Conservation (phyloP, 2,329 filamentous ascomycete genomes). For the Colletotrichum limetticola region DNA sequence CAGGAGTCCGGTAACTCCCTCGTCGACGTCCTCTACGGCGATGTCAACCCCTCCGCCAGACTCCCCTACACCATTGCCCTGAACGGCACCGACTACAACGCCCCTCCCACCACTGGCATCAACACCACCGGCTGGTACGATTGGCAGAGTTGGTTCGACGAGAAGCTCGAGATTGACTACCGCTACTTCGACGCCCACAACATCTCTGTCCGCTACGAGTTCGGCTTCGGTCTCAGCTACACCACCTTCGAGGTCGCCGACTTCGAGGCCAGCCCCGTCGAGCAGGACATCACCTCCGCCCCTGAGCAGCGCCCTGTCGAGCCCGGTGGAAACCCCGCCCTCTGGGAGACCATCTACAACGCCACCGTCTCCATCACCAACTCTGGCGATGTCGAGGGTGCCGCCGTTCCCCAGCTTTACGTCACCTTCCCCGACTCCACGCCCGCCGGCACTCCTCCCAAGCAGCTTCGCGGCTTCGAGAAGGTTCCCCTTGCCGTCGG, state of each 20-base stretch:
- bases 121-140: conserved; percentile 50
- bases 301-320: conserved; percentile 43
- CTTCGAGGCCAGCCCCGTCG: conserved; percentile 37
- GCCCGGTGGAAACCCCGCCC: conserved; percentile 66
- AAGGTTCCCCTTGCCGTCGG: conserved; percentile 57
- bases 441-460: conserved; percentile 56
- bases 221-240: conserved; percentile 77
- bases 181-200: conserved; percentile 70
- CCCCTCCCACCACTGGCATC: conserved; percentile 49
- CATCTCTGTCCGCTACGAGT: conserved; percentile 71
- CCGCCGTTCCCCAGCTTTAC: conserved; percentile 66
- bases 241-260: conserved; percentile 67
- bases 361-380: conserved; percentile 61
- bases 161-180: conserved; percentile 76
- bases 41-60: conserved; percentile 75
- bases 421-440: conserved; percentile 53
- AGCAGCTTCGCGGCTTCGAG: conserved; percentile 62
- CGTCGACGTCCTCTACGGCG: conserved; percentile 74
- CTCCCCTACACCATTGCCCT: conserved; percentile 78
- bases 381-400: conserved; percentile 59
- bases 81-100: conserved; percentile 59
- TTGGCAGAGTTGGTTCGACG: conserved; percentile 64
- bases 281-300: conserved; percentile 40
- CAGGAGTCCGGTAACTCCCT: conserved; percentile 78
- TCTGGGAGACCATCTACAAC: conserved; percentile 63